Evolutionary conservation across 148 eudicot species (phyloP).

Genomic region (Diospyros kaki): DNA sequence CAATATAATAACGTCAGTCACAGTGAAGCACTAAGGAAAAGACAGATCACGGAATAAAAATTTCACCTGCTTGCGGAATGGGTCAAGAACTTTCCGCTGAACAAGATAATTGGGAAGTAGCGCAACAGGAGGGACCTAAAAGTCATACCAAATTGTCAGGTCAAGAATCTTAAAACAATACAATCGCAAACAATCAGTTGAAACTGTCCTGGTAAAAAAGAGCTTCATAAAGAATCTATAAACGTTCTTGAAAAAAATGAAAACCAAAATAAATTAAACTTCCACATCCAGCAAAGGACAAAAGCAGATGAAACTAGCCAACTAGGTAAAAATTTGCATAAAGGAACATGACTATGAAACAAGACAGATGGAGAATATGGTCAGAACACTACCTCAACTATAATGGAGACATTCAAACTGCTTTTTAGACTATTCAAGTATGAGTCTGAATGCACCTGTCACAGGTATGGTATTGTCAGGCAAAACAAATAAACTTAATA

Average conservation of each 20-base stretch:
- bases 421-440: conserved; percentile 75
- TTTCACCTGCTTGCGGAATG: conserved; percentile 83
- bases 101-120: conserved; percentile 71
- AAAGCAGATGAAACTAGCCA: background rate
- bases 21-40: background rate
- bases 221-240: background rate
- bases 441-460: conserved; percentile 76
- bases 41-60: background rate
- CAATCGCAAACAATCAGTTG: background rate
- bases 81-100: conserved; percentile 64
- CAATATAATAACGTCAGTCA: background rate
- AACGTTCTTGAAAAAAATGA: too few relatives aligned
- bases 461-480: conserved; percentile 13
- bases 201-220: background rate
- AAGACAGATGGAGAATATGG: background rate
- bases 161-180: background rate
- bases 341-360: background rate
- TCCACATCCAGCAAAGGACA: background rate
- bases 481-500: background rate
- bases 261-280: too few relatives aligned
- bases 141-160: background rate
- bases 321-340: background rate
- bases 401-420: conserved; percentile 61
- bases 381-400: conserved; percentile 56
- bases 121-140: conserved; percentile 92